Conservation (phyloP, 2,329 filamentous ascomycete species). For the Apiospora sp. region DNA sequence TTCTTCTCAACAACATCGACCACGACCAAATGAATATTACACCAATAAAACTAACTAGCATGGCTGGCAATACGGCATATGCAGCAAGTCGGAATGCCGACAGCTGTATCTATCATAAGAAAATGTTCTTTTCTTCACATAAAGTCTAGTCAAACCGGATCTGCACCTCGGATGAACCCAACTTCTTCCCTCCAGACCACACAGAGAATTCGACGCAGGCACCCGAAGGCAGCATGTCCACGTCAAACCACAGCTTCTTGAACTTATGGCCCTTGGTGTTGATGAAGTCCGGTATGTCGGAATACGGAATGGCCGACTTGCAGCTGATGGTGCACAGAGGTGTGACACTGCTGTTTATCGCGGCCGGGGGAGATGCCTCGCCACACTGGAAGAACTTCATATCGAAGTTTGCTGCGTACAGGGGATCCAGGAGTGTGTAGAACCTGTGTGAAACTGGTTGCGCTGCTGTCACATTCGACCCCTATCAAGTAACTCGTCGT, state of each 20-base stretch:
- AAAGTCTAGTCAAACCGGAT: not conserved
- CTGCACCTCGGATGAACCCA: not conserved
- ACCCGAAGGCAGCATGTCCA: conserved; percentile 22
- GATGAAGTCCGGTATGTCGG: not conserved
- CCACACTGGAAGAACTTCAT: not conserved
- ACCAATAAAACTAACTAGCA: too few relatives aligned
- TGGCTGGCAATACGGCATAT: too few relatives aligned
- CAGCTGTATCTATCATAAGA: too few relatives aligned
- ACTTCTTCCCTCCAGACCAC: not conserved
- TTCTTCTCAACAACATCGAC: not conserved
- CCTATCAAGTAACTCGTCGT: too few relatives aligned
- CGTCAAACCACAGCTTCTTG: not conserved
- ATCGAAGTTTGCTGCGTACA: not conserved
- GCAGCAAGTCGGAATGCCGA: too few relatives aligned
- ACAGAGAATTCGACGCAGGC: conserved; percentile 5
- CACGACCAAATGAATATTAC: not conserved
- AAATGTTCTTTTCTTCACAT: not conserved
- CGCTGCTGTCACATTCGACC: not conserved
- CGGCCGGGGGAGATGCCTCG: not conserved
- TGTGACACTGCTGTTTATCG: not conserved
- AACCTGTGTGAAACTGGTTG: not conserved
- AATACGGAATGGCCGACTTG: not conserved
- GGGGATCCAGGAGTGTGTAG: not conserved
- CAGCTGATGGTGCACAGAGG: not conserved
- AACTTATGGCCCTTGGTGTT: not conserved